Conservation (phyloP, 208 protist genomes). For the Herpetomonas samuelpessoai region DNA sequence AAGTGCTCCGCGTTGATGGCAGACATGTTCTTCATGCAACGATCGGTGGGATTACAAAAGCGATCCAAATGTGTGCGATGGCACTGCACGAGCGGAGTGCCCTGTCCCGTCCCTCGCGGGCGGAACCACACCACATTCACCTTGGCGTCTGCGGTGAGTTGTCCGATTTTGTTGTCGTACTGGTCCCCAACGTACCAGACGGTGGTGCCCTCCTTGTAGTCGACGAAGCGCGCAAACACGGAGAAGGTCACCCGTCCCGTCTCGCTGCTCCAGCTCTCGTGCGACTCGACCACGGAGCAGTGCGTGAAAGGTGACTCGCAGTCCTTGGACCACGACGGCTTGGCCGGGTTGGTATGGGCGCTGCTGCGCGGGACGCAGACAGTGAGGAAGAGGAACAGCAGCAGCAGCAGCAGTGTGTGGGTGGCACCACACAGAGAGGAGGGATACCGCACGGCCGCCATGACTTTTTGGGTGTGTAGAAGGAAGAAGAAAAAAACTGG, state of each 20-base stretch:
- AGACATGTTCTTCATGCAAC: not conserved
- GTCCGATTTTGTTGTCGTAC: slow-evolving; percentile 16
- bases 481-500: no score
- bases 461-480: no score
- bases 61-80: not conserved
- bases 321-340: not conserved
- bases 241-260: not conserved
- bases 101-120: slow-evolving; percentile 31
- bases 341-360: no score
- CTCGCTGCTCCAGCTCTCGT: not conserved
- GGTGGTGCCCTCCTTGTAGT: slow-evolving; percentile 12
- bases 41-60: not conserved
- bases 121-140: slow-evolving; percentile 52
- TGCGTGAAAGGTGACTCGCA: not conserved
- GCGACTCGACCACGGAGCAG: not conserved
- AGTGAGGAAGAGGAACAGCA: not conserved
- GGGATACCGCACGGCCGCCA: no score
- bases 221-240: not conserved
- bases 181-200: slow-evolving; percentile 56
- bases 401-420: no score
- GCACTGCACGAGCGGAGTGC: slow-evolving; percentile 21
- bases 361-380: no score
- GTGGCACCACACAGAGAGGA: no score
- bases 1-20: slow-evolving; percentile 30
- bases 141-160: slow-evolving; percentile 13